Evolutionary conservation across 2,329 filamentous ascomycete species (phyloP), one percentile per base, ranked within the genome.

Genomic region (Pestalotiopsis fici): DNA sequence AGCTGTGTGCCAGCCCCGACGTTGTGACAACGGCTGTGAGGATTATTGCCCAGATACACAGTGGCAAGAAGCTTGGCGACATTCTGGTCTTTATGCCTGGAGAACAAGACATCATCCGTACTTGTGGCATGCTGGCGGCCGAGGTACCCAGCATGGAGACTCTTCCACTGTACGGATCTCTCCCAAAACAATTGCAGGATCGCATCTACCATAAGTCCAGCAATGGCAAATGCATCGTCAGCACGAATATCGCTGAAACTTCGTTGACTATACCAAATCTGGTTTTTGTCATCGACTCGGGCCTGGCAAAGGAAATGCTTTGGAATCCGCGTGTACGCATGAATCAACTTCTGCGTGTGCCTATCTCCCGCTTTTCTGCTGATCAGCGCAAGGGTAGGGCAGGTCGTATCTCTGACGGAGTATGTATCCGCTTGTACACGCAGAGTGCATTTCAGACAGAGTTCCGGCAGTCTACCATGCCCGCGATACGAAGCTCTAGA

Each of bases 191-290:
- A 18, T 12, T 18, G 39, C 39, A 43, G 39, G 39, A 43, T 18
- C 39, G 3, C 78, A 81, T 3, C 64, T 69, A 15, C 39, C 13
- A 43, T 15, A 1, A 12, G 13, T 43, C 39, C 9, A 82, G 81
- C 18, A 79, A 78, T 59, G 79, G 85, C 57, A 83, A 84, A 69
- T 79, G 87, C 35, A 83, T 87, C 37, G 74, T 87, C 7, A 78
- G 83, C 3, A 86, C 84, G 0, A 84, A 85, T 65, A 83, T 86
- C 66, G 83, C 83, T 6, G 85, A 86, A 71, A 85, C 83, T 0
- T 84, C 82, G 3, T 74, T 86, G 54, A 86, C 85, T 5, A 81
- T 86, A 18, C 80, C 83, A 9, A 84, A 86, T 68, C 83, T 87
- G 25, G 79, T 80, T 65, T 82, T 81, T 71, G 83, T 87, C 2